Conservation (phyloP, 257 asterid genomes). For the Solanum ossicruentum region DNA sequence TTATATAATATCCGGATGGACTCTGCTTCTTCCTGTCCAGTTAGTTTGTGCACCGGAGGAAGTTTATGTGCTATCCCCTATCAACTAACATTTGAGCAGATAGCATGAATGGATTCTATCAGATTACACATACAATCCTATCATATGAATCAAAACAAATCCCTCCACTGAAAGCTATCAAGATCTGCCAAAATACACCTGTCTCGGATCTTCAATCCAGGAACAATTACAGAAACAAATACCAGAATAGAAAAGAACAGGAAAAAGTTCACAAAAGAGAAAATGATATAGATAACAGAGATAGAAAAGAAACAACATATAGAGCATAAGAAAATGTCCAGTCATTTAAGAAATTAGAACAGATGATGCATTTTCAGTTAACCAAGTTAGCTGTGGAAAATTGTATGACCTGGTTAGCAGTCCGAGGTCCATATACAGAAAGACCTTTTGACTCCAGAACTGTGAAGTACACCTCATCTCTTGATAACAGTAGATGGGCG, state of each 20-base stretch:
- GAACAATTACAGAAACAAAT: neutral
- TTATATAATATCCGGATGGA: neutral
- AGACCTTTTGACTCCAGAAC: conserved; percentile 54
- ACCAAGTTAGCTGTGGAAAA: neutral
- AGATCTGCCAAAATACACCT: neutral
- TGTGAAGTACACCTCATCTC: conserved; percentile 67
- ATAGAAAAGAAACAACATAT: neutral
- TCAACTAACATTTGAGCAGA: neutral
- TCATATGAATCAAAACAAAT: neutral
- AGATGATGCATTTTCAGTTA: neutral
- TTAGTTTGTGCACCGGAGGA: neutral
- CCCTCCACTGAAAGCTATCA: neutral
- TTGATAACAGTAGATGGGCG: conserved; percentile 73
- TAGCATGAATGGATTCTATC: neutral
- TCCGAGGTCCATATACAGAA: conserved; percentile 74
- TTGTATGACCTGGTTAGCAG: conserved; percentile 52
- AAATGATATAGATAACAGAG: neutral
- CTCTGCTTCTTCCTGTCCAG: neutral
- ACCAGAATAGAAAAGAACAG: neutral
- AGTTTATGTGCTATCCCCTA: neutral
- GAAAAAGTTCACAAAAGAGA: neutral
- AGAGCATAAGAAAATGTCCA: neutral
- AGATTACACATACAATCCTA: neutral
- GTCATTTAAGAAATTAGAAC: neutral
- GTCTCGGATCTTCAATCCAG: neutral